phyloP scores from a whole-genome alignment of 2,329 filamentous ascomycete genomes.

The Aspergillus unguis region DNA sequence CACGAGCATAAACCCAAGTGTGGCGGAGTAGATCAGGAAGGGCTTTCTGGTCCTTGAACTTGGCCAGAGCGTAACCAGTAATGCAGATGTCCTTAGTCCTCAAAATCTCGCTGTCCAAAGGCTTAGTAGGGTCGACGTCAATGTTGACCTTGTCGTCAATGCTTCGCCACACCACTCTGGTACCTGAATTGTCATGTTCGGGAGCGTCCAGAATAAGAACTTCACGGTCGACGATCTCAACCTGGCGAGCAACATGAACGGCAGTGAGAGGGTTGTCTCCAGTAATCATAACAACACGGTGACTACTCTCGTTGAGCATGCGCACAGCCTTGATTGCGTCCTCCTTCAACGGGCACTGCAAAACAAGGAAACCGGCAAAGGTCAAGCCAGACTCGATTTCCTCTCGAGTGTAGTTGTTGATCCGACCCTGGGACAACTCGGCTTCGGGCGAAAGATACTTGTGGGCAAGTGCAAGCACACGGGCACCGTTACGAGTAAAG shows the following conservation, averaged over 20 bases:
- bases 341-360: constrained; percentile 94
- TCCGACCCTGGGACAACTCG: constrained; percentile 76
- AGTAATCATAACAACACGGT: constrained; percentile 98
- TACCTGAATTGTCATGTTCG: constrained; percentile 77
- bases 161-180: constrained; percentile 87
- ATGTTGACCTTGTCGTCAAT: constrained; percentile 87
- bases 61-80: constrained; percentile 87
- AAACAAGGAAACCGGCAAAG: constrained; percentile 92
- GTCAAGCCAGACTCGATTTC: constrained; percentile 78
- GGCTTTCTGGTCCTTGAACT: constrained; percentile 77
- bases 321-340: constrained; percentile 90
- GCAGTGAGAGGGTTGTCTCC: constrained; percentile 97
- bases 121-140: constrained; percentile 76
- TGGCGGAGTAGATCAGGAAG: constrained; percentile 77
- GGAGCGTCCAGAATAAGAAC: constrained; percentile 93
- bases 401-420: constrained; percentile 93
- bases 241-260: constrained; percentile 89
- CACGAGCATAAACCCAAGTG: constrained; percentile 96
- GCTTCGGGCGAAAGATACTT: constrained; percentile 80
- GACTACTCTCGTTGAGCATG: constrained; percentile 98
- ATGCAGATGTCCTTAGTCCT: constrained; percentile 88
- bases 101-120: constrained; percentile 76
- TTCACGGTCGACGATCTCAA: constrained; percentile 96
- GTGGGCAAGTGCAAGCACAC: constrained; percentile 89
- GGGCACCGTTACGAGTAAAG: constrained; percentile 91